A percentile compares a stretch with the other conserved stretches of the same genome.
Conservation (phyloP, 192 early-diverging fungal species). For the Phycomyces blakesleeanus region DNA sequence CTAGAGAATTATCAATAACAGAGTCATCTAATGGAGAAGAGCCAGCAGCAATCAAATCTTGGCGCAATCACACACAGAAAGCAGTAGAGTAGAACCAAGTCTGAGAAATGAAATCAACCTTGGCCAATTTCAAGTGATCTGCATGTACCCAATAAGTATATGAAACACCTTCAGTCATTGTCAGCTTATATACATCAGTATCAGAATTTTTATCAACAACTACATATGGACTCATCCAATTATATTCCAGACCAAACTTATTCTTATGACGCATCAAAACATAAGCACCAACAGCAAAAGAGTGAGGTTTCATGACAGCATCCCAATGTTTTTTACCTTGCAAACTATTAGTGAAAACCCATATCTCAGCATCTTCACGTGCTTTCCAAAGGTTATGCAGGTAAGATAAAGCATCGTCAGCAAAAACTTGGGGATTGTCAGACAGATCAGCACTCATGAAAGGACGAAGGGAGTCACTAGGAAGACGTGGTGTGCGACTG, state of each 20-base stretch:
- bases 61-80: too few relatives aligned
- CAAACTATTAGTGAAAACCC: too few relatives aligned
- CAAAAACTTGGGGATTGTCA: neutral
- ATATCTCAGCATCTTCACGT: too few relatives aligned
- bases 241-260: neutral
- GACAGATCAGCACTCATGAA: neutral
- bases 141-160: neutral
- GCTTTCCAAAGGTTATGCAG: too few relatives aligned
- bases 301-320: too few relatives aligned
- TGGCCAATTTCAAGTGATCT: too few relatives aligned
- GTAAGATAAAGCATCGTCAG: slow-evolving; percentile 9
- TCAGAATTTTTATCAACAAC: neutral
- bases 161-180: neutral
- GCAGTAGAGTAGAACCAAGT: too few relatives aligned
- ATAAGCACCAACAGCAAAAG: neutral
- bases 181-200: neutral
- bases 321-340: slow-evolving; percentile 17
- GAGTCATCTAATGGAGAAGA: too few relatives aligned
- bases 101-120: too few relatives aligned
- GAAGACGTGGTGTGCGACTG: neutral
- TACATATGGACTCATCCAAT: slow-evolving; percentile 16
- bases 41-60: too few relatives aligned
- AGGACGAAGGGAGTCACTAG: neutral
- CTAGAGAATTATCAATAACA: too few relatives aligned
- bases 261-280: neutral